phyloP scores from a whole-genome alignment of 108 stramenopile species.

The Aurantiochytrium sp. region DNA sequence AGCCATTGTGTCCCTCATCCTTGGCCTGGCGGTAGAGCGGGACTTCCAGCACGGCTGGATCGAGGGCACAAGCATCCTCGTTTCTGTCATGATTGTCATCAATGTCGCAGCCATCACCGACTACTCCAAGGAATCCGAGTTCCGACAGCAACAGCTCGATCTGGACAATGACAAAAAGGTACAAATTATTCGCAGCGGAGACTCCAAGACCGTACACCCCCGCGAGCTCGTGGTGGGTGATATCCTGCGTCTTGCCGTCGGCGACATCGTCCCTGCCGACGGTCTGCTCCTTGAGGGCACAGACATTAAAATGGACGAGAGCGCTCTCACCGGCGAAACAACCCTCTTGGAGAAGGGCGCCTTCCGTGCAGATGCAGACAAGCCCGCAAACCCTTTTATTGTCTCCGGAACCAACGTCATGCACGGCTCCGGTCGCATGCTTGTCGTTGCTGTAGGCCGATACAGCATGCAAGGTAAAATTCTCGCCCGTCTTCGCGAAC shows the following conservation, averaged over 20 bases:
- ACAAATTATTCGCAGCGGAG: constrained; percentile 70
- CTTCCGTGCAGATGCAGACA: background rate
- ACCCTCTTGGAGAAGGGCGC: constrained; percentile 65
- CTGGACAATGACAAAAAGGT: constrained; percentile 56
- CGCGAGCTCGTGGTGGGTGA: constrained; percentile 95
- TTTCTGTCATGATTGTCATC: constrained; percentile 77
- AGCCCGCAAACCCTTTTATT: constrained; percentile 52
- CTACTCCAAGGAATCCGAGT: constrained; percentile 86
- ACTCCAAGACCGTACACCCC: constrained; percentile 59
- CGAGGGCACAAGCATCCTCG: constrained; percentile 81
- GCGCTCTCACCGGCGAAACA: constrained; percentile 85
- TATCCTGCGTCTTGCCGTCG: constrained; percentile 77
- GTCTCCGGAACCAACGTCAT: constrained; percentile 59
- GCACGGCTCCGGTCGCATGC: constrained; percentile 51
- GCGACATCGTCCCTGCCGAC: constrained; percentile 79
- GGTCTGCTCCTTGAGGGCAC: constrained; percentile 72
- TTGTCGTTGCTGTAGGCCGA: constrained; percentile 68
- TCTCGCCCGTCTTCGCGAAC: constrained; percentile 52
- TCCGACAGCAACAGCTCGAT: constrained; percentile 67
- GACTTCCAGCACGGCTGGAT: constrained; percentile 72
- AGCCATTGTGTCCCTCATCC: constrained; percentile 53
- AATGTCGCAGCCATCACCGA: constrained; percentile 82
- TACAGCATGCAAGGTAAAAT: constrained; percentile 63
- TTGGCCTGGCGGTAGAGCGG: constrained; percentile 68
- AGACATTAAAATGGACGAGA: constrained; percentile 81